Percentiles rank a stretch among this genome's conserved stretches.
Conservation (phyloP, 768 basidiomycete species). For the Trametes punicea region DNA sequence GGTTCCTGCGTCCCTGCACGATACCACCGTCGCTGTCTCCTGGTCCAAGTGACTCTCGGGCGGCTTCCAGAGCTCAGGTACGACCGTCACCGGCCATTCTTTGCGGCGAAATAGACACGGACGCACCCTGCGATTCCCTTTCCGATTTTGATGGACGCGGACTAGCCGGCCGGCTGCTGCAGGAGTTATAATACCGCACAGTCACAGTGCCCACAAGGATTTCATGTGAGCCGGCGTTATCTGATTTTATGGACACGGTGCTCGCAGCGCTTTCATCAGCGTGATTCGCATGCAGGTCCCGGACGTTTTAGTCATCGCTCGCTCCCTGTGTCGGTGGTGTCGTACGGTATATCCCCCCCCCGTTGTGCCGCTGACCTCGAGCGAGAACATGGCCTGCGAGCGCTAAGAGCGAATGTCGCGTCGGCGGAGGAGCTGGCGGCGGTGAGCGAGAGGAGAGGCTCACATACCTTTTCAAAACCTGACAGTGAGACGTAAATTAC, state of each 20-base stretch:
- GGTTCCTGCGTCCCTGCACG: slow-evolving; percentile 6
- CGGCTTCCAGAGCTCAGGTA: neutral
- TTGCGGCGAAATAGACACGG: neutral
- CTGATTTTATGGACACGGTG: slow-evolving; percentile 20
- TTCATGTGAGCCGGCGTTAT: slow-evolving; percentile 27
- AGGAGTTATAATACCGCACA: neutral
- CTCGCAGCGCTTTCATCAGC: slow-evolving; percentile 16
- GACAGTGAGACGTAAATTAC: slow-evolving; percentile 38
- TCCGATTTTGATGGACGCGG: slow-evolving; percentile 1
- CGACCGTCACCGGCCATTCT: neutral
- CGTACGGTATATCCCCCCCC: neutral
- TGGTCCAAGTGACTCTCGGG: neutral
- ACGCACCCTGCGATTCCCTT: neutral
- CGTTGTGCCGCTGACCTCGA: neutral
- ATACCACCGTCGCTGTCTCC: neutral
- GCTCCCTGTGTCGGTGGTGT: neutral
- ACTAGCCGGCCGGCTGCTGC: slow-evolving; percentile 19
- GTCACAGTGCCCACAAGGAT: slow-evolving; percentile 13
- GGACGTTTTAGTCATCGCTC: slow-evolving; percentile 6
- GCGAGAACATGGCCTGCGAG: neutral
- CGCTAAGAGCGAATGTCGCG: neutral
- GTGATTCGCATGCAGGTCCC: slow-evolving; percentile 11
- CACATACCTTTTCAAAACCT: slow-evolving; percentile 2
- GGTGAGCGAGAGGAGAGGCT: slow-evolving; percentile 14
- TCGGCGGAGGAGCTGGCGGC: slow-evolving; percentile 3